A percentile compares a stretch with the other conserved stretches of the same genome.
Evolutionary conservation across 176 grass and related monocot genomes (phyloP).

Genomic region (Triticum dicoccoides): DNA sequence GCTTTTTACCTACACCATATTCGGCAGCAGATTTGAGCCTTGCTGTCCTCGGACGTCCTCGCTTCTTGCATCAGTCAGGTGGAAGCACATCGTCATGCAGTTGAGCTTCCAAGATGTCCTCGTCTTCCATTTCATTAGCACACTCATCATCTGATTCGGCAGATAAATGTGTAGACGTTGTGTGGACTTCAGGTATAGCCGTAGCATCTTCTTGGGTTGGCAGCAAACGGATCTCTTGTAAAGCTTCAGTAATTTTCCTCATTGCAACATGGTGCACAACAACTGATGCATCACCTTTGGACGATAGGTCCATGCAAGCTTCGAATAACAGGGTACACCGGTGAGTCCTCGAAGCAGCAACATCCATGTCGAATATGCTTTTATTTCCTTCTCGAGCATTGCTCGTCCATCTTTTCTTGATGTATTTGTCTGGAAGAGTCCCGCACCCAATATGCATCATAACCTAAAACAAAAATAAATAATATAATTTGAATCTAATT

Average conservation of each 20-base stretch:
- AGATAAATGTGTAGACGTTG: neutral
- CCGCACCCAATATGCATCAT: neutral
- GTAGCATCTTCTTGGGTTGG: too few relatives aligned
- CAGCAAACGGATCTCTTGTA: neutral
- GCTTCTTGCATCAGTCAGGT: neutral
- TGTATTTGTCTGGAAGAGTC: neutral
- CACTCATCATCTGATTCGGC: neutral
- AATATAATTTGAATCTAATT: neutral
- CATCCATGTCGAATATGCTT: neutral
- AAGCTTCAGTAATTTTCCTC: neutral
- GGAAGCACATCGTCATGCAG: neutral
- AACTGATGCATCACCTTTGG: neutral
- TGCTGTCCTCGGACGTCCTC: neutral
- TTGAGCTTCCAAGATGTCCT: neutral
- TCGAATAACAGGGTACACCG: neutral
- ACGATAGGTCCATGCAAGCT: neutral
- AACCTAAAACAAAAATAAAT: neutral
- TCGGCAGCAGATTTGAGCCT: neutral
- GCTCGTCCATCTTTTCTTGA: neutral
- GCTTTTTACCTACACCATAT: neutral
- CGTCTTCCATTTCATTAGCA: neutral
- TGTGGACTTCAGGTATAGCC: neutral
- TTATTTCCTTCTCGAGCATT: neutral
- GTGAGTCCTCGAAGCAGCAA: neutral
- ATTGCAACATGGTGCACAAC: neutral